Percentiles rank a stretch among this genome's conserved stretches.
Conservation (phyloP, 2,329 filamentous ascomycete species). For the Botrytis hyacinthi region DNA sequence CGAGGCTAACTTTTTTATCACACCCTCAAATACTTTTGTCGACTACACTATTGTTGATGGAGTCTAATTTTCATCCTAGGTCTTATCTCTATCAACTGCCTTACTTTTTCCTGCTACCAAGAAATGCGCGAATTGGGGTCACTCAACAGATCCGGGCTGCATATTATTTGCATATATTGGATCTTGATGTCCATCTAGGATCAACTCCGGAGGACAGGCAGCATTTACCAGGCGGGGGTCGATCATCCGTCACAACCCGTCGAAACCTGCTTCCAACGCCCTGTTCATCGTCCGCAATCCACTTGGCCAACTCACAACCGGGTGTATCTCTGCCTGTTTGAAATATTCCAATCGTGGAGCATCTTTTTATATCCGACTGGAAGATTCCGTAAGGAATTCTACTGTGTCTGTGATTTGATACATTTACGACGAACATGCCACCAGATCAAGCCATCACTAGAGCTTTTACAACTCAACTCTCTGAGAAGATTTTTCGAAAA, state of each 20-base stretch:
- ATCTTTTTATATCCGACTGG: background rate
- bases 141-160: constrained; percentile 25
- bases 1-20: constrained; percentile 14
- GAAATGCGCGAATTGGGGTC: constrained; percentile 23
- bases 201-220: constrained; percentile 23
- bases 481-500: background rate
- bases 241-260: constrained; percentile 33
- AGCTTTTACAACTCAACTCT: constrained; percentile 6
- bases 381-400: background rate
- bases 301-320: constrained; percentile 8
- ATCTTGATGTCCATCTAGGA: constrained; percentile 33
- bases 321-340: constrained; percentile 2
- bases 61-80: constrained; percentile 5
- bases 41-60: background rate
- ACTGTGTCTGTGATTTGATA: constrained; percentile 9
- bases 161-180: constrained; percentile 35
- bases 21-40: background rate
- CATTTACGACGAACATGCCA: constrained; percentile 19
- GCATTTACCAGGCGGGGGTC: constrained; percentile 27
- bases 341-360: background rate
- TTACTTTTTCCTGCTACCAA: constrained; percentile 9
- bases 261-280: constrained; percentile 26
- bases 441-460: constrained; percentile 25
- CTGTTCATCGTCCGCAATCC: constrained; percentile 9
- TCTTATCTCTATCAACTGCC: constrained; percentile 1